A percentile compares a stretch with the other conserved stretches of the same genome.
phyloP scores from a whole-genome alignment of 2,329 filamentous ascomycete species.

The Monosporascus sp. region DNA sequence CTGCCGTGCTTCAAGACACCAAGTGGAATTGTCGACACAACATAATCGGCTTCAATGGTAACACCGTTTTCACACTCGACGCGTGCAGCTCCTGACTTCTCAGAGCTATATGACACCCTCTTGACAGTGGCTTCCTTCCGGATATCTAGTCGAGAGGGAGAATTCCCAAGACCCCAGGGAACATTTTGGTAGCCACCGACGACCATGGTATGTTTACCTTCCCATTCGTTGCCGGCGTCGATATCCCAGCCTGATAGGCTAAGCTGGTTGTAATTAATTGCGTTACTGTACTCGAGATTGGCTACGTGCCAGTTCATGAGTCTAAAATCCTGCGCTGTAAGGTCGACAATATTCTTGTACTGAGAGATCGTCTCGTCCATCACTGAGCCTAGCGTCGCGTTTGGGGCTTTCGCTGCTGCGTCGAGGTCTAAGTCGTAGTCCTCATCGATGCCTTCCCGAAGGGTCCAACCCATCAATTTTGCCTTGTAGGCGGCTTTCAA shows the following conservation, averaged over 20 bases:
- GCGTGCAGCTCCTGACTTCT: constrained; percentile 44
- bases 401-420: constrained; percentile 53
- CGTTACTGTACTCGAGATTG: constrained; percentile 96
- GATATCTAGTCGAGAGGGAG: constrained; percentile 72
- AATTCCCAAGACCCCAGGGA: constrained; percentile 76
- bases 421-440: constrained; percentile 68
- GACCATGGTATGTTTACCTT: constrained; percentile 89
- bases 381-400: constrained; percentile 79
- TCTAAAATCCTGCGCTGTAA: constrained; percentile 81
- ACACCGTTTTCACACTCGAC: constrained; percentile 76
- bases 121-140: constrained; percentile 68
- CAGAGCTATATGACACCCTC: constrained; percentile 59
- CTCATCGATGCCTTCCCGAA: constrained; percentile 58
- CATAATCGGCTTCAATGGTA: constrained; percentile 73
- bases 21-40: constrained; percentile 86
- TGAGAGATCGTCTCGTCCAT: constrained; percentile 88
- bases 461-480: constrained; percentile 73
- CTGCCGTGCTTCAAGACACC: constrained; percentile 82
- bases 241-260: constrained; percentile 94
- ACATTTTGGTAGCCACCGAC: constrained; percentile 91
- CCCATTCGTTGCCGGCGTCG: constrained; percentile 95
- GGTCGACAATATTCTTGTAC: constrained; percentile 75
- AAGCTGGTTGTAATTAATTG: constrained; percentile 77
- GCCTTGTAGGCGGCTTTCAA: constrained; percentile 72
- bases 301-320: constrained; percentile 97